Evolutionary conservation across 306 rosid species (phyloP).

Genomic region (Vigna angularis): DNA sequence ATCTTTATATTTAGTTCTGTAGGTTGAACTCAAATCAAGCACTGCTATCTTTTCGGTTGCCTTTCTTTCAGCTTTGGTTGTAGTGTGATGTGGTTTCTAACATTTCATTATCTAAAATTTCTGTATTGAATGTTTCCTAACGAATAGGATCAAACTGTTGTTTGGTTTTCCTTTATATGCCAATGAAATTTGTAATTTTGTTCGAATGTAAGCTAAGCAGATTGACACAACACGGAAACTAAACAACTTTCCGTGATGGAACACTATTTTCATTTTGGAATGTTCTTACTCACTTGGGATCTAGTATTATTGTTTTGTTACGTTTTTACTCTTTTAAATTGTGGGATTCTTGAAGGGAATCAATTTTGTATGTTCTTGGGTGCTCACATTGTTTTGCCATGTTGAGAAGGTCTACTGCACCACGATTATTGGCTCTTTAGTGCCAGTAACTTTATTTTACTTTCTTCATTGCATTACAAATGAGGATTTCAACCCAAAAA

Average conservation of each 20-base stretch:
- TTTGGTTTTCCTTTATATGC: conserved; percentile 9
- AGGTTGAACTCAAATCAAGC: conserved; percentile 33
- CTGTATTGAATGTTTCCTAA: not conserved
- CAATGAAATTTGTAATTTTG: not conserved
- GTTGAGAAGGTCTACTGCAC: not conserved
- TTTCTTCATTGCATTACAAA: not conserved
- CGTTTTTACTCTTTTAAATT: not conserved
- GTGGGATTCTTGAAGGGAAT: not conserved
- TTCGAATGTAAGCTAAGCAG: not conserved
- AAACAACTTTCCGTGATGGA: not conserved
- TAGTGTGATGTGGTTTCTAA: conserved; percentile 3
- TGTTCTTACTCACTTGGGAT: not conserved
- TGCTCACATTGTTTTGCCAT: not conserved
- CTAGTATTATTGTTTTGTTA: not conserved
- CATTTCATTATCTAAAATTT: conserved; percentile 12
- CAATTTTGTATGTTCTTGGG: conserved; percentile 11
- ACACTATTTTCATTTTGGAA: not conserved
- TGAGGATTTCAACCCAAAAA: not conserved
- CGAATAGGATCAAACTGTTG: conserved; percentile 3
- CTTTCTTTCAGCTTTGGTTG: conserved; percentile 16
- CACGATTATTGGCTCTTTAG: not conserved
- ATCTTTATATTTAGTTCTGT: conserved; percentile 5
- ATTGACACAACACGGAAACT: not conserved
- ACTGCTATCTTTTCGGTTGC: not conserved
- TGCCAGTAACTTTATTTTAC: not conserved